These are phyloP conservation scores for Clavaria fumosa DNA, from an alignment of 768 basidiomycete genomes.

Conservation along the genomic window DNA sequence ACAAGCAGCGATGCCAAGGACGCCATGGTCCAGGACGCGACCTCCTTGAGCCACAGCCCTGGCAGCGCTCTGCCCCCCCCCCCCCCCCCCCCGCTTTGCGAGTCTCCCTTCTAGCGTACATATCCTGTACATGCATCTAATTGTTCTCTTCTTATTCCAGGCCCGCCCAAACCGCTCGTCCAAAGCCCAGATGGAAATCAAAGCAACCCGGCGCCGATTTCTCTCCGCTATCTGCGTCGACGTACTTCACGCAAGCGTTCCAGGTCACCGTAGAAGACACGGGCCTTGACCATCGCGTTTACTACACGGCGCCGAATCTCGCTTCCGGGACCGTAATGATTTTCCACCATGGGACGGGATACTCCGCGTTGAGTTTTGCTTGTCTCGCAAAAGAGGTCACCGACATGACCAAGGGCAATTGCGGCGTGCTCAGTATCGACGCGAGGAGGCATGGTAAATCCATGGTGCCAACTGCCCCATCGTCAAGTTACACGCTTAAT, in stretches of 20 bases:
- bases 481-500: too few relatives aligned
- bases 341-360: conserved; percentile 93
- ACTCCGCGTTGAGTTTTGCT: conserved; percentile 81
- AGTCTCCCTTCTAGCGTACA: too few relatives aligned
- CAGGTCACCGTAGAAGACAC: conserved; percentile 54
- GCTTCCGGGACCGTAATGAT: conserved; percentile 56
- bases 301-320: conserved; percentile 61
- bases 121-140: too few relatives aligned
- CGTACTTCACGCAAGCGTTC: conserved; percentile 66
- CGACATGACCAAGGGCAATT: conserved; percentile 44
- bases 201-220: conserved; percentile 56
- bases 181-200: conserved; percentile 16
- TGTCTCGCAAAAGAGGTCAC: conserved; percentile 72
- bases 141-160: too few relatives aligned
- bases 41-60: too few relatives aligned
- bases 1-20: too few relatives aligned
- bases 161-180: conserved; percentile 18
- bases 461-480: too few relatives aligned
- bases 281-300: conserved; percentile 58
- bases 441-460: conserved; percentile 76
- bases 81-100: too few relatives aligned
- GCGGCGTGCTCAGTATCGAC: conserved; percentile 74
- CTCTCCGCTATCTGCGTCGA: conserved; percentile 60
- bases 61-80: too few relatives aligned
- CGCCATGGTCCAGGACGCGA: too few relatives aligned